phyloP scores from a whole-genome alignment of 1,284 basidiomycete genomes.

The Trichosporon asahii region DNA sequence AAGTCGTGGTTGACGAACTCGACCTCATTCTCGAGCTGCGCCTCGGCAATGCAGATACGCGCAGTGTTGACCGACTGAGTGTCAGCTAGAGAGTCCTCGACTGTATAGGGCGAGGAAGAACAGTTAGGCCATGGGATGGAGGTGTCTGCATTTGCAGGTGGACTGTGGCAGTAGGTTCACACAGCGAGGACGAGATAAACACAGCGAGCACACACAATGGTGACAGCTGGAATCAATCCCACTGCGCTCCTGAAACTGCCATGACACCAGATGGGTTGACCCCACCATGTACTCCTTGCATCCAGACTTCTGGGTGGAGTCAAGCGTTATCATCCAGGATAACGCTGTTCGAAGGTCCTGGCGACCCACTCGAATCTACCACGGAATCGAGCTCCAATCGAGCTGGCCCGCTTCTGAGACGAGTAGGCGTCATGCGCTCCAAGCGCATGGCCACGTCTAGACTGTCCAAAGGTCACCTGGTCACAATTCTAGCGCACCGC shows the following conservation, averaged over 20 bases:
- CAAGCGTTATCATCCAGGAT: background rate
- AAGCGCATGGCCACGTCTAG: background rate
- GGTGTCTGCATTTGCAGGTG: too few species aligned
- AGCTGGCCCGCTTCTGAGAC: background rate
- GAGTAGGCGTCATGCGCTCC: background rate
- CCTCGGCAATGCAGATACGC: background rate
- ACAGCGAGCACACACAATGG: background rate
- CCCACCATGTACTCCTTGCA: background rate
- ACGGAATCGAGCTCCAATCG: background rate
- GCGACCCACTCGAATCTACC: background rate
- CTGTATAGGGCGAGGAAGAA: background rate
- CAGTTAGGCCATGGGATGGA: too few species aligned
- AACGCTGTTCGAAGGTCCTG: background rate
- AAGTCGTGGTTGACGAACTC: constrained; percentile 30
- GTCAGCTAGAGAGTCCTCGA: background rate
- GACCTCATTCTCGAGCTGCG: constrained; percentile 24
- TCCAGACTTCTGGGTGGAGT: background rate
- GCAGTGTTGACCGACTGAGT: background rate
- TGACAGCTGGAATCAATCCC: background rate
- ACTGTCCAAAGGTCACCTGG: background rate
- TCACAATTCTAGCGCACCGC: background rate
- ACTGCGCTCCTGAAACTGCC: background rate
- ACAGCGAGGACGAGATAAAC: background rate
- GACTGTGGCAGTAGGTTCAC: too few species aligned
- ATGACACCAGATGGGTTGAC: background rate